phyloP scores from a whole-genome alignment of 495 filamentous ascomycete genomes.

The Cairneyella variabilis region DNA sequence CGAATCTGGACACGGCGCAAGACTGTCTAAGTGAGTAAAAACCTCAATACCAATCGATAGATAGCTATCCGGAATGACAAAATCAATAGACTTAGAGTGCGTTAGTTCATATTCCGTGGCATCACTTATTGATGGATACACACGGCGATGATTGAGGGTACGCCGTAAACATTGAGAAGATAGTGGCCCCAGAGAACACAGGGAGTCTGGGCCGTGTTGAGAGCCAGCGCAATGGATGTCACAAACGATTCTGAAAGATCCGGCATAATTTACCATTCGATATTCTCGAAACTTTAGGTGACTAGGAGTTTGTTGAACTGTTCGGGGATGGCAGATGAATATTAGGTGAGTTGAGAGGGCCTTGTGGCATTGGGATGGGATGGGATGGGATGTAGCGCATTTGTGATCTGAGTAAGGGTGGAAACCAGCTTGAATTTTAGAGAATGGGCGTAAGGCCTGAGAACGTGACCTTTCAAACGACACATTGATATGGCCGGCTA shows the following conservation, averaged over 20 bases:
- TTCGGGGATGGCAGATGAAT: neutral
- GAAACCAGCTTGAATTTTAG: too few species aligned
- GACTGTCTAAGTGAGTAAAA: neutral
- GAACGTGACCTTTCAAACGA: too few species aligned
- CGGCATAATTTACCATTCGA: neutral
- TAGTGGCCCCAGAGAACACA: neutral
- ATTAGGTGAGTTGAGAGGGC: neutral
- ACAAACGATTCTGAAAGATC: neutral
- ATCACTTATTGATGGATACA: neutral
- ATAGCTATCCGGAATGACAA: neutral
- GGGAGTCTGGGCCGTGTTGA: neutral
- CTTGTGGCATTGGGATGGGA: neutral
- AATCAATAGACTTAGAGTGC: neutral
- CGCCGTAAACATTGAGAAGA: neutral
- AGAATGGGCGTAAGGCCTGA: too few species aligned
- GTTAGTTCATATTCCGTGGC: neutral
- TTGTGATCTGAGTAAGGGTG: too few species aligned
- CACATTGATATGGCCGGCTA: too few species aligned
- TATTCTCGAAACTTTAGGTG: neutral
- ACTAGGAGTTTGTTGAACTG: neutral
- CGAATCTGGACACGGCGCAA: neutral
- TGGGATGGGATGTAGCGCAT: too few species aligned
- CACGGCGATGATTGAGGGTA: neutral
- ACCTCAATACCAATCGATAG: neutral
- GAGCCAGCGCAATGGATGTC: neutral